Conservation (phyloP, 495 filamentous ascomycete genomes). For the Xylaria curta region DNA sequence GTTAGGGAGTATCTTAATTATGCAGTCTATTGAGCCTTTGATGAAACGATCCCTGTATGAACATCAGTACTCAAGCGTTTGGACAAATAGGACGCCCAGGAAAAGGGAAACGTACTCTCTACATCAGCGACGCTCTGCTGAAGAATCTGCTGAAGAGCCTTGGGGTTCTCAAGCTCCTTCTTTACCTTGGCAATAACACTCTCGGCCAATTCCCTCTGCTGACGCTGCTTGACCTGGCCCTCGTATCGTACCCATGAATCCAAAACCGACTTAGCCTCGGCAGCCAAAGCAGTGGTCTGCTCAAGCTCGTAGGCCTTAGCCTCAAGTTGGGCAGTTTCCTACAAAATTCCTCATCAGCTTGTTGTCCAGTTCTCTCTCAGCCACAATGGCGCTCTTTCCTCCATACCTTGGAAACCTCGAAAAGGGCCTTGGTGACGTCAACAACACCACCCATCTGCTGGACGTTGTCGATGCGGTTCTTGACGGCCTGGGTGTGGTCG, state of each 20-base stretch:
- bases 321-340: slow-evolving; percentile 98
- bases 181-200: slow-evolving; percentile 92
- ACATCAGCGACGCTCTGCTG: slow-evolving; percentile 94
- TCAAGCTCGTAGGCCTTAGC: slow-evolving; percentile 95
- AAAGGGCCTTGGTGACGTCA: slow-evolving; percentile 94
- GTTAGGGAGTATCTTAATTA: slow-evolving; percentile 45
- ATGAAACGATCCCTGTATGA: slow-evolving; percentile 56
- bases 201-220: slow-evolving; percentile 95
- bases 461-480: slow-evolving; percentile 90
- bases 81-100: background rate
- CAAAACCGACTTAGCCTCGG: slow-evolving; percentile 92
- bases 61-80: slow-evolving; percentile 33
- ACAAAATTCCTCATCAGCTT: slow-evolving; percentile 24
- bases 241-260: slow-evolving; percentile 99
- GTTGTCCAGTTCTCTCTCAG: slow-evolving; percentile 4
- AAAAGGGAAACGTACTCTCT: slow-evolving; percentile 75
- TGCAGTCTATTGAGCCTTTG: slow-evolving; percentile 59
- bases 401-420: slow-evolving; percentile 86
- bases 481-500: slow-evolving; percentile 94
- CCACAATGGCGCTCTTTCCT: background rate
- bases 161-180: slow-evolving; percentile 98
- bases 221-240: slow-evolving; percentile 95
- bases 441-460: slow-evolving; percentile 91
- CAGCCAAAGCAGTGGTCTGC: slow-evolving; percentile 86
- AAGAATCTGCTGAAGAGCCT: slow-evolving; percentile 90